Base-by-base conservation (phyloP, 2,329 filamentous ascomycete genomes). In the Elsinoe ampelina region DNA sequence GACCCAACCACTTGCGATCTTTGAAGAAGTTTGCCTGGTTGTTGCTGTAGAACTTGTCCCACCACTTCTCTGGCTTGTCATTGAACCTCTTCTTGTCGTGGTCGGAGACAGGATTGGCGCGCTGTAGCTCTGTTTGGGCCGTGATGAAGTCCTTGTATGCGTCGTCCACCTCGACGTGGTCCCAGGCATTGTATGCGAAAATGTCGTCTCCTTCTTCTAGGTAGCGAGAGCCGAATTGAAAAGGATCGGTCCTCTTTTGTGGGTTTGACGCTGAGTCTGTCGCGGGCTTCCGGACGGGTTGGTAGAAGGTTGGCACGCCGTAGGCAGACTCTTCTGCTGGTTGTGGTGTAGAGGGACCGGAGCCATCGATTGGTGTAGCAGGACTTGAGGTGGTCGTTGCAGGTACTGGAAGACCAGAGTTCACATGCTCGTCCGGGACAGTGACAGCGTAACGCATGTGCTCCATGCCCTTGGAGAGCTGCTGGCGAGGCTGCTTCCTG, bases 11-110 rank as follows among this genome's bases (percentile, higher is more conserved):
- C 70, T 97, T 97, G 61, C 93, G 82, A 69, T 98, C 87, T 74
- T 98, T 98, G 82, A 98, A 98, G 74, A 98, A 98, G 68, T 97
- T 97, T 65, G 85, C 82, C 17, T 87, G 88, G 73, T 98, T 97
- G 75, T 97, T 95, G 73, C 93, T 91, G 77, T 98, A 98, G 74
- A 98, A 98, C 57, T 87, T 75, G 67, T 98, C 93, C 93, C 93
- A 98, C 89, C 90, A 97, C 71, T 90, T 95, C 60, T 89, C 91
- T 0, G 93, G 93, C 62, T 95, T 82, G 45, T 79, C 77, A 70
- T 96, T 97, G 77, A 96, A 96, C 79, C 77, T 76, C 84, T 85
- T 81, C 71, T 90, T 90, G 72, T 98, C 91, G 77, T 95, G 96
- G 60, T 95, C 90, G 42, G 86, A 91, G 51, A 96, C 93, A 57